These are phyloP conservation scores for Nemania serpens DNA, from an alignment of 2,329 filamentous ascomycete genomes.

Conservation along the genomic window DNA sequence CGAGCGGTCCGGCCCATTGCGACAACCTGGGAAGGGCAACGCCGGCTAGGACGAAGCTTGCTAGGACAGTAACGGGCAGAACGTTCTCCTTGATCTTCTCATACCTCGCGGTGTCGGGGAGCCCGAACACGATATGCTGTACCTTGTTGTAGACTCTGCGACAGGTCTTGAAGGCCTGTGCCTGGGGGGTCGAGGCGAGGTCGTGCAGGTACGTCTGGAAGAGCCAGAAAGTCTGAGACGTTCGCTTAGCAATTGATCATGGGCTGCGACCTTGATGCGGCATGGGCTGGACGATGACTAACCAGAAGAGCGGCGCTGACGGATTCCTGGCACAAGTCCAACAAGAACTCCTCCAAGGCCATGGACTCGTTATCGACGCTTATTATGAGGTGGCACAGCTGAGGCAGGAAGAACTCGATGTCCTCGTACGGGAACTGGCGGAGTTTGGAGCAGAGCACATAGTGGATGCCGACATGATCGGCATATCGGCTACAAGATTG, in stretches of 20 bases:
- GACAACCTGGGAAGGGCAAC: slow-evolving; percentile 76
- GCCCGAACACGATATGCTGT: slow-evolving; percentile 83
- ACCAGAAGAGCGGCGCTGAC: slow-evolving; percentile 83
- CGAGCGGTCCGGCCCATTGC: slow-evolving; percentile 78
- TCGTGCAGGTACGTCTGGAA: slow-evolving; percentile 89
- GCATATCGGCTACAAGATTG: slow-evolving; percentile 71
- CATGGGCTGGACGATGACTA: slow-evolving; percentile 43
- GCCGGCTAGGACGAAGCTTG: slow-evolving; percentile 78
- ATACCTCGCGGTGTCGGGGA: slow-evolving; percentile 68
- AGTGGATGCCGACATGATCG: slow-evolving; percentile 87
- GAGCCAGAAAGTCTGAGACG: slow-evolving; percentile 79
- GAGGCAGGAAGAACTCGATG: slow-evolving; percentile 89
- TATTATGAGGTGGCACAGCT: slow-evolving; percentile 85
- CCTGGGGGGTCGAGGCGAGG: slow-evolving; percentile 74
- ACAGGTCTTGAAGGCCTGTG: slow-evolving; percentile 79
- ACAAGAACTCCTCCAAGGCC: slow-evolving; percentile 84
- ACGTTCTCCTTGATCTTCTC: slow-evolving; percentile 84
- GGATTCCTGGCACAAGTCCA: slow-evolving; percentile 85
- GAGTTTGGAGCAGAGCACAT: slow-evolving; percentile 86
- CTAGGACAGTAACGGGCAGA: slow-evolving; percentile 77
- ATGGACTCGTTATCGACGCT: slow-evolving; percentile 90
- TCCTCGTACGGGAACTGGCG: slow-evolving; percentile 89
- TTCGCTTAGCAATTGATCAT: slow-evolving; percentile 34
- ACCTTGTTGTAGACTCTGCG: slow-evolving; percentile 86
- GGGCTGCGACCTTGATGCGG: slow-evolving; percentile 8